Evolutionary conservation across 768 basidiomycete genomes (phyloP).

Genomic region (Tulasnella calospora): DNA sequence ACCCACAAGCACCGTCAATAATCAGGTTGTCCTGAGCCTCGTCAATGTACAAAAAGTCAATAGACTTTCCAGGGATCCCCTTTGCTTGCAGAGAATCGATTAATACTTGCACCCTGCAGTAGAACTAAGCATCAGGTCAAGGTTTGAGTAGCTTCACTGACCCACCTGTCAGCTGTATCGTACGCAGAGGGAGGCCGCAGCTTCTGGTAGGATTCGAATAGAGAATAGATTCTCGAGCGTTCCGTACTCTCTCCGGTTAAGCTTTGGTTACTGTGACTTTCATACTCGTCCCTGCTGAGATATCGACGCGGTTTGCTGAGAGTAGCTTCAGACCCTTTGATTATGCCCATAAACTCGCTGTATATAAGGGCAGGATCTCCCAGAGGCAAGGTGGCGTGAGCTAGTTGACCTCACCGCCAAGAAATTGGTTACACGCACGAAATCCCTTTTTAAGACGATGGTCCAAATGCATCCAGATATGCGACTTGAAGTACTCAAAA

Average conservation of each 20-base stretch:
- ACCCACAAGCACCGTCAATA: conserved; percentile 42
- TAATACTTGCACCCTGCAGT: not conserved
- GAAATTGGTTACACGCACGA: not conserved
- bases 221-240: not conserved
- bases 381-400: not conserved
- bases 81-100: not conserved
- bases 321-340: conserved; percentile 60
- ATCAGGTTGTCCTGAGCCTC: conserved; percentile 70
- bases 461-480: not conserved
- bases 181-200: not conserved
- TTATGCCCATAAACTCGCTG: conserved; percentile 37
- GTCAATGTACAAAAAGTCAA: conserved; percentile 66
- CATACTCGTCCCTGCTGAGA: not conserved
- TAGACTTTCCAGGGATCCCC: not conserved
- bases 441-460: not conserved
- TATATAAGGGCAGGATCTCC: conserved; percentile 4
- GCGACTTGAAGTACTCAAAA: not conserved
- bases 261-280: not conserved
- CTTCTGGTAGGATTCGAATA: not conserved
- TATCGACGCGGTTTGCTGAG: conserved; percentile 29
- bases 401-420: not conserved
- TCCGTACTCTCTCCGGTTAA: not conserved
- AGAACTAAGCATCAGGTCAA: not conserved
- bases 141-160: too few species aligned
- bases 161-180: not conserved